Base-by-base conservation (phyloP, 2,329 filamentous ascomycete species). In the Magnaporthiopsis poae region DNA sequence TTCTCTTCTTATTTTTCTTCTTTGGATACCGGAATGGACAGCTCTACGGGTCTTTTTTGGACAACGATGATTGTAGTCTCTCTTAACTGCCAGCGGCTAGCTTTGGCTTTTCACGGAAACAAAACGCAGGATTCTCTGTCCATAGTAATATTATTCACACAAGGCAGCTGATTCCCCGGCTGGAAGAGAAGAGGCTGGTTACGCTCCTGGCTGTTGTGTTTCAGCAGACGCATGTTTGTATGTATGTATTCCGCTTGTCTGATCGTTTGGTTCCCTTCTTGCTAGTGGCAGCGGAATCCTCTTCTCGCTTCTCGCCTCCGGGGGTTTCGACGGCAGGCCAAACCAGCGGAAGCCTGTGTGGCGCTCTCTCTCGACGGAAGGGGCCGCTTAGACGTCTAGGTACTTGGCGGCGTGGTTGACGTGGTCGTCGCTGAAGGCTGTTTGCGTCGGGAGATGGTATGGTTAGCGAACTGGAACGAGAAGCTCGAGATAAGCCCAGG, bases 331-430 rank as follows among this genome's bases (percentile, higher is more conserved):
- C 33, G 11, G 27, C 27, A 27, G 27, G 33, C 33, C 11, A 8
- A 35, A 35, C 33, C 11, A 35, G 5, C 33, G 33, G 33, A 2
- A 11, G 33, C 8, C 33, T 35, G 11, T 35, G 33, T 11, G 3
- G 11, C 35, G 12, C 35, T 4, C 27, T 27, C 11, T 13, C 35
- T 36, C 35, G 35, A 13, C 35, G 11, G 35, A 36, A 52, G 5
- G 15, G 15, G 15, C 12, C 21, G 18, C 9, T 65, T 46, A 71
- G 8, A 64, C 67, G 25, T 68, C 60, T 66, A 97, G 80, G 75
- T 92, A 88, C 82, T 95, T 96, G 71, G 93, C 94, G 68, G 92
- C 92, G 79, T 96, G 92, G 73, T 91, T 88, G 71, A 98, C 85
- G 78, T 99, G 95, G 72, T 98, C 93, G 73, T 91, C 89, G 61